A percentile compares a stretch with the other conserved stretches of the same genome.
Conservation (phyloP, 2,329 filamentous ascomycete species). For the Hypoxylon sp. region DNA sequence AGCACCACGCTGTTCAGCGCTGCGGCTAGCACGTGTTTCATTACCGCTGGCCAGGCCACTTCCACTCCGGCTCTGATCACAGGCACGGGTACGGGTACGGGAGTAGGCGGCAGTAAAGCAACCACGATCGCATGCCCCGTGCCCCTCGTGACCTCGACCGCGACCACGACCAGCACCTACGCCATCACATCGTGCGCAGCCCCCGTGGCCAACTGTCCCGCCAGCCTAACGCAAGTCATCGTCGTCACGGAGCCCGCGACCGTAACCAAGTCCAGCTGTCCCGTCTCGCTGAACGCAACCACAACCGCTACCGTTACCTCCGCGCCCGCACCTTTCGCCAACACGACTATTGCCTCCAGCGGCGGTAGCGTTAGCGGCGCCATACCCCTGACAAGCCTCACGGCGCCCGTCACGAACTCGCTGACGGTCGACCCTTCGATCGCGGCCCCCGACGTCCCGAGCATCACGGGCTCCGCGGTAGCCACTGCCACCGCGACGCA, state of each 20-base stretch:
- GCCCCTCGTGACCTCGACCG: conserved; percentile 37
- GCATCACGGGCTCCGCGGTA: conserved; percentile 23
- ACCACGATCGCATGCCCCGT: conserved; percentile 24
- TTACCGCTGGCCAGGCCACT: conserved; percentile 24
- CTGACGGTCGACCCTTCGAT: conserved; percentile 34
- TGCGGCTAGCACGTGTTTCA: conserved; percentile 48
- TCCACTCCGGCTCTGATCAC: background rate
- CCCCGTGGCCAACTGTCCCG: conserved; percentile 48
- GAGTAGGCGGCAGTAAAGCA: background rate
- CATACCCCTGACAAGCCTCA: conserved; percentile 43
- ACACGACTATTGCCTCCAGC: conserved; percentile 15
- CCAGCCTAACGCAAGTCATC: conserved; percentile 46
- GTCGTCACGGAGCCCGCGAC: conserved; percentile 45
- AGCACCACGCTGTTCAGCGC: conserved; percentile 50
- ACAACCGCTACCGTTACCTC: conserved; percentile 8
- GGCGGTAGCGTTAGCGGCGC: conserved; percentile 13
- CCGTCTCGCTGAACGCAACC: conserved; percentile 20
- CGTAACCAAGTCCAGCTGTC: conserved; percentile 35
- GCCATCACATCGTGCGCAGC: conserved; percentile 48
- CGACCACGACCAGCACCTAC: conserved; percentile 35
- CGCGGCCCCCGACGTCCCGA: conserved; percentile 17
- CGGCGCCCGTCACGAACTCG: conserved; percentile 42
- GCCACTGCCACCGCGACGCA: background rate
- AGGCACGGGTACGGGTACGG: conserved; percentile 15
- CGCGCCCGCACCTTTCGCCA: conserved; percentile 21